phyloP scores from a whole-genome alignment of 2,329 filamentous ascomycete species.

The Teratosphaeriaceae sp. region DNA sequence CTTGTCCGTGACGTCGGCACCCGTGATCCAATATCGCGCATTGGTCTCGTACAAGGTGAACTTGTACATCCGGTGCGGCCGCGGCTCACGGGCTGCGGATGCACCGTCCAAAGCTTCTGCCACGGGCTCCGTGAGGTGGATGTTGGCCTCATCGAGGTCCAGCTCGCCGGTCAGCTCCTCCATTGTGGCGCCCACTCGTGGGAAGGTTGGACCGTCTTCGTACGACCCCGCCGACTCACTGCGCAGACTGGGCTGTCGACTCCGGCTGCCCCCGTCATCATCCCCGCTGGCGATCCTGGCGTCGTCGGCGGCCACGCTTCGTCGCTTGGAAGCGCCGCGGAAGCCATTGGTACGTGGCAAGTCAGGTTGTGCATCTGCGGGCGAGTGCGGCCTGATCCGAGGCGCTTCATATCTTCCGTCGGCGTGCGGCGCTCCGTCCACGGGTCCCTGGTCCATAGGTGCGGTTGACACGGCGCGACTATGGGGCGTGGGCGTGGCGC shows the following conservation, averaged over 20 bases:
- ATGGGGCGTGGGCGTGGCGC: background rate
- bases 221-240: conserved; percentile 9
- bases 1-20: conserved; percentile 81
- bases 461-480: background rate
- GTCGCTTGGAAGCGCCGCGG: conserved; percentile 6
- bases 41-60: conserved; percentile 97
- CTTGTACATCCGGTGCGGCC: conserved; percentile 66
- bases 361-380: conserved; percentile 10
- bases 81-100: conserved; percentile 8
- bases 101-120: conserved; percentile 8
- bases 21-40: conserved; percentile 88
- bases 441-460: conserved; percentile 25
- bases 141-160: conserved; percentile 11
- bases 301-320: background rate
- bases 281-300: background rate
- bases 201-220: conserved; percentile 19
- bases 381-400: conserved; percentile 11
- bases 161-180: conserved; percentile 20
- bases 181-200: conserved; percentile 22
- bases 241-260: conserved; percentile 9
- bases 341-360: background rate
- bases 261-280: background rate
- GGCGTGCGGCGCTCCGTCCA: conserved; percentile 22
- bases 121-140: conserved; percentile 15
- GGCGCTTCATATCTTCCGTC: conserved; percentile 20